Evolutionary conservation across 192 early-diverging fungal species (phyloP), one percentile per base, ranked within the genome.

Genomic region (Lobosporangium transversale): DNA sequence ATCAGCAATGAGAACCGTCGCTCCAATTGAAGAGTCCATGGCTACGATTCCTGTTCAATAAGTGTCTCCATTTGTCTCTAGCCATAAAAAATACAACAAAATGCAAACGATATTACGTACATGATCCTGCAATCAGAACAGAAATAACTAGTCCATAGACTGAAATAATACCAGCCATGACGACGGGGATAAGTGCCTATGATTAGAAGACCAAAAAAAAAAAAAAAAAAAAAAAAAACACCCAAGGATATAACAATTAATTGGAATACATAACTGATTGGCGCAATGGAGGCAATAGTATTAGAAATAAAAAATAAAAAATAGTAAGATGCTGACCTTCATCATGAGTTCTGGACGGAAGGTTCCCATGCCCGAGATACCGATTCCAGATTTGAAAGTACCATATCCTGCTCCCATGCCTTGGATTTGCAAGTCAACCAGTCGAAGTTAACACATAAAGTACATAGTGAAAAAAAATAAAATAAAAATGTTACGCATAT

Each of bases 131-230:
- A 67, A 98, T 90, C 66, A 99, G 82, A 56, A 99, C 97, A 47
- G 94, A 86, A 32, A 98, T 94, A 10, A 99, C 96, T 21, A 99
- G 88, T 53, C 98, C 98, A 86, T 99, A 99, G 49, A 99, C 94
- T 31, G 92, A 95, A 82, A 99, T 90, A 79, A 99, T 99, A 89
- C 96, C 97, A 61, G 95, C 92, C 98, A 99, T 99, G 79, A 99
- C 94, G 27, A 98, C 96, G 12, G 98, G 98, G 58, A 99, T 91
- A 51, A 97, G 85, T 23, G 88, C 84, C 85, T 87, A n/a, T n/a
- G n/a, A n/a, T n/a, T n/a, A n/a, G n/a, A n/a, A n/a, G n/a, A n/a
- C n/a, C n/a, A 78, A 17, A n/a, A 6, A 31, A 2, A 26, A 24
- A 26, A 51, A 11, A 27, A 26, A 27, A 26, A 51, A 24, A 51